Conservation (phyloP, 257 asterid species). For the Apocynum venetum region DNA sequence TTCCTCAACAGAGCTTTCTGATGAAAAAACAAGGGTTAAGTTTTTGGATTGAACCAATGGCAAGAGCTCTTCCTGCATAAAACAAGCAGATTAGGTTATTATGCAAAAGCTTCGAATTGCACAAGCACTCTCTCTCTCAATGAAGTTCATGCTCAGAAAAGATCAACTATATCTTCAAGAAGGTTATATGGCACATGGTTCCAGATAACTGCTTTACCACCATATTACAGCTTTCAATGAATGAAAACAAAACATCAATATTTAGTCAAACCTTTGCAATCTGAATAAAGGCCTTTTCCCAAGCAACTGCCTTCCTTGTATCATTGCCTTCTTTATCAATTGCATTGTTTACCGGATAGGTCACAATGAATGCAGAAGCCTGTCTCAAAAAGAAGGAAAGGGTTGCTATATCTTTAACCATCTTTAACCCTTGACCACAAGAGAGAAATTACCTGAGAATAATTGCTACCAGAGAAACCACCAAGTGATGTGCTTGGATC, state of each 20-base stretch:
- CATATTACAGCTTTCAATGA: constrained; percentile 8
- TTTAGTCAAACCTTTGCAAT: constrained; percentile 64
- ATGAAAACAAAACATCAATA: constrained; percentile 13
- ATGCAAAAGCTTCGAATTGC: neutral
- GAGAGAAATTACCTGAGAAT: constrained; percentile 59
- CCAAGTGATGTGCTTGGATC: constrained; percentile 98
- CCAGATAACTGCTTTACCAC: neutral
- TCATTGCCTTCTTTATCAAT: constrained; percentile 68
- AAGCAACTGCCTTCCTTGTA: constrained; percentile 76
- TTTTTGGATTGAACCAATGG: constrained; percentile 74
- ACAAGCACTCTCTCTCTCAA: neutral
- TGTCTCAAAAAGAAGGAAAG: constrained; percentile 29
- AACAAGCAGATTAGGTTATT: constrained; percentile 25
- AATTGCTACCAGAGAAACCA: constrained; percentile 88
- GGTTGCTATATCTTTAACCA: constrained; percentile 9
- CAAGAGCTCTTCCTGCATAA: constrained; percentile 75
- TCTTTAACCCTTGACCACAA: neutral
- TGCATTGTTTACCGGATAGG: constrained; percentile 96
- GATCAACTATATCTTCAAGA: neutral
- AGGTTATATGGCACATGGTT: neutral
- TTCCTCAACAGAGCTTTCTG: constrained; percentile 97
- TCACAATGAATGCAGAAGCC: constrained; percentile 94
- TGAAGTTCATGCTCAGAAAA: neutral
- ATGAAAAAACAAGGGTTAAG: constrained; percentile 78
- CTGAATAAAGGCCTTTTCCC: constrained; percentile 98